Evolutionary conservation across 495 filamentous ascomycete genomes (phyloP).

Genomic region (Penicillium coffeae): DNA sequence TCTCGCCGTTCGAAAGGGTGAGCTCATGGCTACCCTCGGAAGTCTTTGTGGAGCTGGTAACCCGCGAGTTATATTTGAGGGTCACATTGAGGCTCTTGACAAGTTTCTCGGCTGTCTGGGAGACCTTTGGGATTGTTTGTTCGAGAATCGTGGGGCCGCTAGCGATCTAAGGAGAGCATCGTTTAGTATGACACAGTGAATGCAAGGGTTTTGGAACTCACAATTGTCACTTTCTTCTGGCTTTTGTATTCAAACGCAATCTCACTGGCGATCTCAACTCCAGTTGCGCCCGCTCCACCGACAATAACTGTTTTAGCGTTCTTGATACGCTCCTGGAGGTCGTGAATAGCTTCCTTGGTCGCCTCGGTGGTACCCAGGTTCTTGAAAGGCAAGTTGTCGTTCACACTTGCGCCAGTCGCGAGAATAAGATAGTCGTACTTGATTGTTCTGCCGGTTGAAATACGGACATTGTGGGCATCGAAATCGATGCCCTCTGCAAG

Average conservation of each 20-base stretch:
- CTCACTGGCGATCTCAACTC: slow-evolving; percentile 10
- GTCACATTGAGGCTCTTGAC: slow-evolving; percentile 3
- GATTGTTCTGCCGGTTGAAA: background rate
- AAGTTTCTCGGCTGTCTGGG: background rate
- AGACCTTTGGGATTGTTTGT: background rate
- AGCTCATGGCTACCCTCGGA: background rate
- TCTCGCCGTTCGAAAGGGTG: slow-evolving; percentile 5
- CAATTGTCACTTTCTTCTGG: background rate
- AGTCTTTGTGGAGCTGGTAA: background rate
- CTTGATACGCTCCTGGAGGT: slow-evolving; percentile 1
- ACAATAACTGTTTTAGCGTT: slow-evolving; percentile 4
- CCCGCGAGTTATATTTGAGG: background rate
- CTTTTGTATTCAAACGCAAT: slow-evolving; percentile 3
- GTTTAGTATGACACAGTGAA: too few relatives aligned
- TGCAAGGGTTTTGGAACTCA: background rate
- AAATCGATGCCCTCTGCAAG: slow-evolving; percentile 4
- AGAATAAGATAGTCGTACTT: slow-evolving; percentile 10
- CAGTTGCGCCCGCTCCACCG: slow-evolving; percentile 7
- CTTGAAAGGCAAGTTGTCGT: slow-evolving; percentile 4
- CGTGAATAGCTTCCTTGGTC: background rate
- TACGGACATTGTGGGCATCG: background rate
- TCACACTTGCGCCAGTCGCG: slow-evolving; percentile 6
- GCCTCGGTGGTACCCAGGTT: slow-evolving; percentile 6
- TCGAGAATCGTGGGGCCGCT: background rate
- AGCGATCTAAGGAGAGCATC: too few relatives aligned